Percentiles rank a stretch among this genome's conserved stretches.
Evolutionary conservation across 164 flowering plant genomes (phyloP).

Genomic region (Cinnamomum micranthum): DNA sequence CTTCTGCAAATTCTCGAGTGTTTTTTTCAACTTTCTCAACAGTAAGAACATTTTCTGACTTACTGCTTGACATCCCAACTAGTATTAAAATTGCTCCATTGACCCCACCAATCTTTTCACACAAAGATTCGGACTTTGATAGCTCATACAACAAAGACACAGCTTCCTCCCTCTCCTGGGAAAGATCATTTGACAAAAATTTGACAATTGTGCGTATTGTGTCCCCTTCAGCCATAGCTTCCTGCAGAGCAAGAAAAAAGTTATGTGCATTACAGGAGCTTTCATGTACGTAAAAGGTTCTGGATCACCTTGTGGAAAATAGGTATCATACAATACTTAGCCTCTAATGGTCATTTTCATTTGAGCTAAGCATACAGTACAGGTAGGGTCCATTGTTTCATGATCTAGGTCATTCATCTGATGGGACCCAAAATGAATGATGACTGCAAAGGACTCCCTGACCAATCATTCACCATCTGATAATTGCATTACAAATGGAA

Average conservation of each 20-base stretch:
- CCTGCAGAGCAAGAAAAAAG: conserved; percentile 41
- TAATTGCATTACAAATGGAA: background rate
- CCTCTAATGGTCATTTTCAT: background rate
- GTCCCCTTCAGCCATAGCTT: conserved; percentile 77
- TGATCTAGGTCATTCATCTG: background rate
- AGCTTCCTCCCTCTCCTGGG: conserved; percentile 90
- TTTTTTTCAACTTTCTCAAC: conserved; percentile 79
- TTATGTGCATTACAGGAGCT: background rate
- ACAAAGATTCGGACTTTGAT: conserved; percentile 66
- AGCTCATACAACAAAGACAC: conserved; percentile 84
- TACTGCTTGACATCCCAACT: conserved; percentile 93
- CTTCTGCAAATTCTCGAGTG: conserved; percentile 76
- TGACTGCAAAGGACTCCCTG: background rate
- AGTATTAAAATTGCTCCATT: conserved; percentile 85
- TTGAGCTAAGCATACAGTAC: background rate
- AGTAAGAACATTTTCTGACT: conserved; percentile 67
- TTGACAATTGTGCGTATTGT: conserved; percentile 85
- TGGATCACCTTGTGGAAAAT: background rate
- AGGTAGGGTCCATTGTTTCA: background rate
- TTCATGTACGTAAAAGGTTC: background rate
- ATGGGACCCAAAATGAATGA: background rate
- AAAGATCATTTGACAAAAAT: conserved; percentile 72
- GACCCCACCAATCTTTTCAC: conserved; percentile 87
- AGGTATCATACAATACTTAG: background rate
- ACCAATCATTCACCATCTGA: background rate